Percentiles rank a stretch among this genome's conserved stretches.
Conservation (phyloP, 441 rosid genomes). For the California macrophylla region DNA sequence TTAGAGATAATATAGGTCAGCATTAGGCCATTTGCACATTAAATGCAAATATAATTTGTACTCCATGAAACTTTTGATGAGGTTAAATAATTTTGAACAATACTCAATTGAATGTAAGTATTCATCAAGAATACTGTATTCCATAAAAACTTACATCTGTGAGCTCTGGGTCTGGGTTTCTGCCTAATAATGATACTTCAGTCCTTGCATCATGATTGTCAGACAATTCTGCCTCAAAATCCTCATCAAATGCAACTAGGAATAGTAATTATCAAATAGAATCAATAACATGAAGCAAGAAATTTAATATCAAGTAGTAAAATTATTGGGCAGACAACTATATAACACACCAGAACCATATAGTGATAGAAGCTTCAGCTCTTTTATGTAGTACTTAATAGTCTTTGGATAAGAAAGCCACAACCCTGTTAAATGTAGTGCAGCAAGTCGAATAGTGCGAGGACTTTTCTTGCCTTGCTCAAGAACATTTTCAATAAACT, state of each 20-base stretch:
- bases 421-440: constrained; percentile 87
- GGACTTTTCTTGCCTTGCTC: constrained; percentile 94
- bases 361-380: constrained; percentile 74
- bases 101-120: background rate
- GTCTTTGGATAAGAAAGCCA: constrained; percentile 68
- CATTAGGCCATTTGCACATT: background rate
- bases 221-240: constrained; percentile 86
- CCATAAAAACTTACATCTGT: constrained; percentile 54
- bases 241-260: constrained; percentile 95
- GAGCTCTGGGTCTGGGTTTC: constrained; percentile 63
- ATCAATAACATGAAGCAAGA: constrained; percentile 16
- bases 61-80: background rate
- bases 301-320: background rate
- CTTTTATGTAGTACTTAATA: constrained; percentile 67
- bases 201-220: constrained; percentile 74
- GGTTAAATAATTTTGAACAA: background rate
- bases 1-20: constrained; percentile 1
- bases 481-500: constrained; percentile 77
- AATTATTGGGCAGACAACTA: constrained; percentile 15
- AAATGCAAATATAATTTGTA: background rate
- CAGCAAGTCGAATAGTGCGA: constrained; percentile 85
- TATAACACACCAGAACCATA: constrained; percentile 74
- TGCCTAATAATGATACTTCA: constrained; percentile 67
- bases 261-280: constrained; percentile 10
- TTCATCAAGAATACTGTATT: background rate